Evolutionary conservation across 148 eudicot genomes (phyloP).

Genomic region (Persicaria maculosa): DNA sequence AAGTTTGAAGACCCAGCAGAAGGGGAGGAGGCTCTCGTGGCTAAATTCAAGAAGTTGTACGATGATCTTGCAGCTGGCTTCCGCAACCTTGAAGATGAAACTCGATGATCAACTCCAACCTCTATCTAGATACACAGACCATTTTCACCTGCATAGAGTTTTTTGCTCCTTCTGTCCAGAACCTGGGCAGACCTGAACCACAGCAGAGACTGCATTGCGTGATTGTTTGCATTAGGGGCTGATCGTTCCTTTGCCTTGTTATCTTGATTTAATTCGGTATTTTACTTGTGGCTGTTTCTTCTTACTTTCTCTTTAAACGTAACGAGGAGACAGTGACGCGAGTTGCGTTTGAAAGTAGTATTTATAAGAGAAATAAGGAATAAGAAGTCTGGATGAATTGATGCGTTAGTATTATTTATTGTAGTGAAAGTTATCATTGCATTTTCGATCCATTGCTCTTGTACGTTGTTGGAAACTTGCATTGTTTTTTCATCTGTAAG

Average conservation of each 20-base stretch:
- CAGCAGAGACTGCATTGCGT: neutral
- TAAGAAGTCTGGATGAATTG: neutral
- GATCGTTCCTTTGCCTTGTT: neutral
- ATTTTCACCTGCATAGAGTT: neutral
- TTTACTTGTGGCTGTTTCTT: neutral
- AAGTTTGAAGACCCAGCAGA: slow-evolving; percentile 94
- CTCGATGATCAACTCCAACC: slow-evolving; percentile 34
- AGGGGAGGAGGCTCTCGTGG: slow-evolving; percentile 70
- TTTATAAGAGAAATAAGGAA: neutral
- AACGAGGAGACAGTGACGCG: neutral
- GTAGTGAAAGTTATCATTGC: neutral
- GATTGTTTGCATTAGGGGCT: neutral
- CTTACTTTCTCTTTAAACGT: neutral
- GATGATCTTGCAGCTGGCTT: slow-evolving; percentile 73
- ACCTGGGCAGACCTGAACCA: neutral
- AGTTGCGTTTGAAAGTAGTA: neutral
- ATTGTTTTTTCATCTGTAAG: neutral
- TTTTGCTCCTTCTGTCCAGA: neutral
- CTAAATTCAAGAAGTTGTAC: slow-evolving; percentile 65
- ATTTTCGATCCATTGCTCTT: neutral
- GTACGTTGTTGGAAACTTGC: slow-evolving; percentile 6
- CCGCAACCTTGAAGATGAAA: slow-evolving; percentile 92
- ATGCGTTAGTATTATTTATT: neutral
- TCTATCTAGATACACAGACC: neutral
- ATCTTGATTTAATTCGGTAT: neutral